A percentile compares a stretch with the other conserved stretches of the same genome.
These are phyloP conservation scores for Neurospora cerealis DNA, from an alignment of 495 filamentous ascomycete genomes.

Conservation along the genomic window DNA sequence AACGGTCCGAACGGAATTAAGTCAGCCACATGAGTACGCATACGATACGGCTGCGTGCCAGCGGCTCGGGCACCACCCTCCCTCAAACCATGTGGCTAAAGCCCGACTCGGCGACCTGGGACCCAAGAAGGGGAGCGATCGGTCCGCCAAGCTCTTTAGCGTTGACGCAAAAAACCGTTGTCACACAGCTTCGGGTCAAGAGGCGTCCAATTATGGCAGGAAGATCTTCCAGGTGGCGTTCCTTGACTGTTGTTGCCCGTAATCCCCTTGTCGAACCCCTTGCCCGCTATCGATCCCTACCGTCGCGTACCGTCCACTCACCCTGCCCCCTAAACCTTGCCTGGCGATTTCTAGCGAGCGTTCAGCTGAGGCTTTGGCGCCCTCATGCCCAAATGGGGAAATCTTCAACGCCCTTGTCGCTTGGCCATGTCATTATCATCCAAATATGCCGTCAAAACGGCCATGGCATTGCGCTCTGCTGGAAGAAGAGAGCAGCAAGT, in stretches of 20 bases:
- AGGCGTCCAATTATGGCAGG: conserved; percentile 16
- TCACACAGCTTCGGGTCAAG: conserved; percentile 26
- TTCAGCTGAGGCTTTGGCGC: conserved; percentile 25
- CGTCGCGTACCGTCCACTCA: neutral
- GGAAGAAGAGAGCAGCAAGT: neutral
- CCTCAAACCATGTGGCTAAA: conserved; percentile 25
- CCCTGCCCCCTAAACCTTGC: conserved; percentile 14
- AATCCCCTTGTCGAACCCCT: neutral
- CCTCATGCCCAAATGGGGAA: conserved; percentile 15
- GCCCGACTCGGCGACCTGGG: conserved; percentile 29
- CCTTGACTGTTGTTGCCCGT: conserved; percentile 6
- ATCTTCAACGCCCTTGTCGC: neutral
- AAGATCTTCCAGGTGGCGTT: conserved; percentile 21
- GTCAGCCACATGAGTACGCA: neutral
- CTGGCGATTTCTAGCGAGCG: conserved; percentile 23
- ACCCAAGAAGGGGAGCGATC: conserved; percentile 21
- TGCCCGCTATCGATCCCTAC: neutral
- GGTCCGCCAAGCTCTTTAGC: conserved; percentile 16
- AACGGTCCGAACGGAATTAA: neutral
- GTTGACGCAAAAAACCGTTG: conserved; percentile 32
- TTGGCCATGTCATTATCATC: neutral
- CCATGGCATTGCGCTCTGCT: neutral
- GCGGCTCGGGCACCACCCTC: conserved; percentile 22
- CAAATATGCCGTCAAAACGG: neutral
- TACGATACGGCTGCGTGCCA: conserved; percentile 4